Percentiles rank a stretch among this genome's conserved stretches.
These are phyloP conservation scores for Theobroma cacao DNA, from an alignment of 345 rosid species.

Conservation along the genomic window DNA sequence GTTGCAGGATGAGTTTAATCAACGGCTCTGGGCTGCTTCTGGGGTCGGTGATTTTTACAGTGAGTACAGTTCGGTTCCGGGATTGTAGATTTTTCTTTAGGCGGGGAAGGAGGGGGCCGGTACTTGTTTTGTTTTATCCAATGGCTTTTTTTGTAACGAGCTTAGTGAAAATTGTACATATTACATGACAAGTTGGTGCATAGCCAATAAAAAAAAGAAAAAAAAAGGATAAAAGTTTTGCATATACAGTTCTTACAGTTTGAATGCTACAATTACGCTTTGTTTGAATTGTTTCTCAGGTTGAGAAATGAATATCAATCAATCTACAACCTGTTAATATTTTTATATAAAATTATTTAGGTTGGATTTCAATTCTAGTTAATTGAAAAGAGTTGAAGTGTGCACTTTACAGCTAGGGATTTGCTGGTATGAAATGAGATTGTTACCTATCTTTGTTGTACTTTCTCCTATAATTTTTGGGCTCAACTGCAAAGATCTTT, in stretches of 20 bases:
- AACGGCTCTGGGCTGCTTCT: constrained; percentile 73
- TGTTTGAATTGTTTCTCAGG: neutral
- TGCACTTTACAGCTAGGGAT: neutral
- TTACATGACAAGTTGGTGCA: neutral
- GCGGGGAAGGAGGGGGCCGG: neutral
- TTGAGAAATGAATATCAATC: neutral
- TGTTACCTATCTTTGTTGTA: neutral
- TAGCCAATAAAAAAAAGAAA: neutral
- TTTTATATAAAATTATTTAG: neutral
- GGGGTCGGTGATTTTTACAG: constrained; percentile 54
- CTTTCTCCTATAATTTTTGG: no score
- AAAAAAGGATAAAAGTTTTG: neutral
- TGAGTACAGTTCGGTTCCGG: constrained; percentile 48
- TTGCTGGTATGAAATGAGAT: neutral
- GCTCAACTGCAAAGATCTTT: neutral
- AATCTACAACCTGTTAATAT: neutral
- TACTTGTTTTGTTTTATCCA: neutral
- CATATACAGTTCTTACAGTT: neutral
- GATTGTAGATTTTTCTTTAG: constrained; percentile 22
- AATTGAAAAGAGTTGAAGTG: neutral
- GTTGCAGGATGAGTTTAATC: constrained; percentile 80
- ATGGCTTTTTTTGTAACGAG: neutral
- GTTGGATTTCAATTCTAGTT: neutral
- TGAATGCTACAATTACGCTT: neutral
- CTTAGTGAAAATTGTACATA: constrained; percentile 12